Evolutionary conservation across 139 green algal genomes (phyloP).

Genomic region (Micractinium sp.): DNA sequence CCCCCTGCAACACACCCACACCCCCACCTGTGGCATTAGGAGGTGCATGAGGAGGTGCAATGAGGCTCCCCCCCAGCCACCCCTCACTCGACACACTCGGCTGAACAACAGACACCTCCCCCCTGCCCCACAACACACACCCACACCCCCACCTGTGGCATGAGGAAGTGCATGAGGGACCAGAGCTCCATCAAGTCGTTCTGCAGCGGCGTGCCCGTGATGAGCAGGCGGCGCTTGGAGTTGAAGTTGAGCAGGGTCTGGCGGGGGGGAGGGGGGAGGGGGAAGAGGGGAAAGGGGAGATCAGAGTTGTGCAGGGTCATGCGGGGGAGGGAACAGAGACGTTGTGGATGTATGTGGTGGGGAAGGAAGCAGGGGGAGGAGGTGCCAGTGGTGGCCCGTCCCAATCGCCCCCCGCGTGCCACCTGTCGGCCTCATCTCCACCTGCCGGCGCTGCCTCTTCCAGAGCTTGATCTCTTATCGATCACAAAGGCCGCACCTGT

Average conservation of each 20-base stretch:
- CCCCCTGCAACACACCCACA: too few relatives aligned
- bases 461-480: too few relatives aligned
- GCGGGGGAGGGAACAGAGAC: neutral
- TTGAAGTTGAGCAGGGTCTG: constrained; percentile 97
- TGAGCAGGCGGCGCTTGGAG: constrained; percentile 92
- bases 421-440: too few relatives aligned
- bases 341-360: neutral
- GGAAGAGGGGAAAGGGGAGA: too few relatives aligned
- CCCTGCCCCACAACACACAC: neutral
- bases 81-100: neutral
- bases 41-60: too few relatives aligned
- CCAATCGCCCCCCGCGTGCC: too few relatives aligned
- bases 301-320: neutral
- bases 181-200: constrained; percentile 96
- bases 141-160: constrained; percentile 74
- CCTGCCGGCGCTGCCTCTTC: neutral
- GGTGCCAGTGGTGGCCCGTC: too few relatives aligned
- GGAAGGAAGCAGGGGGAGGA: too few relatives aligned
- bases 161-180: constrained; percentile 98
- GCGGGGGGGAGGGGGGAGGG: neutral
- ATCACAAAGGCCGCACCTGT: too few relatives aligned
- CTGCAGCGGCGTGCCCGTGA: constrained; percentile 74
- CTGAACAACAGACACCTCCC: neutral
- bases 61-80: too few relatives aligned
- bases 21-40: too few relatives aligned